Evolutionary conservation across 306 rosid genomes (phyloP), one percentile per base, ranked within the genome.

Genomic region (Sicyos baderoa): DNA sequence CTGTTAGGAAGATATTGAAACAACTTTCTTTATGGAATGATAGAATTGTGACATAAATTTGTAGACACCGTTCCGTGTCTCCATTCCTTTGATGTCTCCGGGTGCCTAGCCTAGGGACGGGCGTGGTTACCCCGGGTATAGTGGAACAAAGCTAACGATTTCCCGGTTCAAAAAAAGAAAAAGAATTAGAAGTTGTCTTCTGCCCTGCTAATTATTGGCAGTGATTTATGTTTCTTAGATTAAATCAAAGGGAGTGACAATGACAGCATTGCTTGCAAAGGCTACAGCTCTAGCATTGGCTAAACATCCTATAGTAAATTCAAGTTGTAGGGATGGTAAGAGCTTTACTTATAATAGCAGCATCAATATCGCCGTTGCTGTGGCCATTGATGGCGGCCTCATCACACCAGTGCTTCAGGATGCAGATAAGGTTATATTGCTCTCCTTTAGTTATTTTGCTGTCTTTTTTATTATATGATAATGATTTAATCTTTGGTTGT

Each of bases 181-280:
- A n/a, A n/a, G n/a, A n/a, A 32, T 52, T 29, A 17, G 67, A 7
- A 44, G 16, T 16, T 74, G 53, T 7, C 40, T 9, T 54, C 23
- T 57, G 18, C 29, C 18, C 47, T 9, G 51, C 51, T 68, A 54
- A 44, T 0, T 18, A 27, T 16, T 29, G 47, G 16, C 40, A 18
- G 54, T 53, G 47, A 14, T 35, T 51, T 54, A 68, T 12, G 57
- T 58, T 67, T 76, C 40, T 50, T 75, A 90, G 99, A 85, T 94
- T 75, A 94, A 94, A 81, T 78, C 88, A 17, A 94, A 94, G 86
- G 99, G 99, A 79, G 99, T 94, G 74, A 94, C 99, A 53, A 94
- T 94, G 99, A 90, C 97, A 21, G 96, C 99, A 52, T 84, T 94
- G 86, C 97, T 94, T 78, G 99, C 97, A 42, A 94, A 94, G 88